phyloP scores from a whole-genome alignment of 345 rosid genomes.

The Excoecaria cochinchinensis region DNA sequence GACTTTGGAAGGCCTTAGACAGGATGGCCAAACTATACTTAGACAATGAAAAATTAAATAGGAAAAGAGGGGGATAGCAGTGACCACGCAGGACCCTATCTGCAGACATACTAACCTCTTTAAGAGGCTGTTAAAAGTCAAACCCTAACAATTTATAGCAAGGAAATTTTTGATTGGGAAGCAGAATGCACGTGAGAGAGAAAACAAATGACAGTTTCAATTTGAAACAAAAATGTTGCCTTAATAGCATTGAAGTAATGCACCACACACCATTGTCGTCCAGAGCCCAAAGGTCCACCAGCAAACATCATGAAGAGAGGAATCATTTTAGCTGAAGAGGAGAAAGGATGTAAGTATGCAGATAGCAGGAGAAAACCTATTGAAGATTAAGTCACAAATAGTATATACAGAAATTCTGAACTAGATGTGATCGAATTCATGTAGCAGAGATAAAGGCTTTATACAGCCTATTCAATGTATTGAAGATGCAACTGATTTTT shows the following conservation, averaged over 20 bases:
- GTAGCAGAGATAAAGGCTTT: not conserved
- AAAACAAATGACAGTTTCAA: not conserved
- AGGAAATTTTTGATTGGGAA: not conserved
- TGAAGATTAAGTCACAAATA: not conserved
- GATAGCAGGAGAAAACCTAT: not conserved
- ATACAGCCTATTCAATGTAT: not conserved
- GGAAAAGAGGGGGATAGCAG: not conserved
- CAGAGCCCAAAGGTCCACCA: constrained; percentile 96
- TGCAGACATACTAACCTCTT: not conserved
- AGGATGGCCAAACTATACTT: not conserved
- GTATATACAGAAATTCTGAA: not conserved
- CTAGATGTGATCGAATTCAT: not conserved
- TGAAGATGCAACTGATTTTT: not conserved
- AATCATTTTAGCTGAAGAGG: constrained; percentile 81
- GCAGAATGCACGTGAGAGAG: not conserved
- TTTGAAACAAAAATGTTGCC: too few relatives aligned
- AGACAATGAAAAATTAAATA: not conserved
- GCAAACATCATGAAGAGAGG: constrained; percentile 92
- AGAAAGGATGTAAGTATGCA: constrained; percentile 11
- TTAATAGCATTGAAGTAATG: not conserved
- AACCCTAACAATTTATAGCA: not conserved
- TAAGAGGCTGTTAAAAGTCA: not conserved
- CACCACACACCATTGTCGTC: constrained; percentile 68
- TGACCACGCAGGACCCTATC: not conserved
- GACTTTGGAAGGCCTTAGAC: not conserved